These are phyloP conservation scores for Iberis pinnata DNA, from an alignment of 345 rosid species.

Conservation along the genomic window DNA sequence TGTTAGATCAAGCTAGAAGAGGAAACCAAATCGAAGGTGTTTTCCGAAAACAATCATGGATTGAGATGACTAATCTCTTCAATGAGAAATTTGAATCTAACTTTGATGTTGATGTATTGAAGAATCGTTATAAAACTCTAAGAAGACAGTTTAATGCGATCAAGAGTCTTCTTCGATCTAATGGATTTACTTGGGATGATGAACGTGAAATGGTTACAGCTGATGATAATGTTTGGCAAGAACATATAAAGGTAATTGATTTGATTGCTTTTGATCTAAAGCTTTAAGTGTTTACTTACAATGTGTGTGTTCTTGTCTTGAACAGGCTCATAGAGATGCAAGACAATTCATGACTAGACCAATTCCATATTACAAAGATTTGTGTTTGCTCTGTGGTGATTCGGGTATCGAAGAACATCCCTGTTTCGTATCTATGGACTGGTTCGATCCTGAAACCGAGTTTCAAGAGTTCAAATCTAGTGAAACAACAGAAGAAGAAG, in stretches of 20 bases:
- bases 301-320: conserved; percentile 11
- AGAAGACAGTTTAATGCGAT: conserved; percentile 63
- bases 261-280: neutral
- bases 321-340: conserved; percentile 59
- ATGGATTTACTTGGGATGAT: conserved; percentile 82
- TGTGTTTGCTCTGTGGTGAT: conserved; percentile 54
- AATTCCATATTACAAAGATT: conserved; percentile 62
- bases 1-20: conserved; percentile 66
- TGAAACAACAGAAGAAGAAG: conserved; percentile 29
- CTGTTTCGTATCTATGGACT: conserved; percentile 41
- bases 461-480: conserved; percentile 28
- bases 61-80: conserved; percentile 59
- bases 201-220: conserved; percentile 79
- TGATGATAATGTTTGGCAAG: conserved; percentile 83
- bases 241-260: conserved; percentile 56
- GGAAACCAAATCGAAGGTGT: conserved; percentile 75
- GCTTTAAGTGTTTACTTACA: neutral
- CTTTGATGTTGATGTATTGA: conserved; percentile 60
- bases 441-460: conserved; percentile 43
- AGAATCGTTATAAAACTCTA: conserved; percentile 75
- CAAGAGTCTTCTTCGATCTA: conserved; percentile 56
- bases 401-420: conserved; percentile 37
- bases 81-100: conserved; percentile 59
- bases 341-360: conserved; percentile 79
- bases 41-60: conserved; percentile 76